Percentiles rank a stretch among this genome's conserved stretches.
These are phyloP conservation scores for Chrysanthemum lavandulifolium DNA, from an alignment of 129 eudicot species.

Conservation along the genomic window DNA sequence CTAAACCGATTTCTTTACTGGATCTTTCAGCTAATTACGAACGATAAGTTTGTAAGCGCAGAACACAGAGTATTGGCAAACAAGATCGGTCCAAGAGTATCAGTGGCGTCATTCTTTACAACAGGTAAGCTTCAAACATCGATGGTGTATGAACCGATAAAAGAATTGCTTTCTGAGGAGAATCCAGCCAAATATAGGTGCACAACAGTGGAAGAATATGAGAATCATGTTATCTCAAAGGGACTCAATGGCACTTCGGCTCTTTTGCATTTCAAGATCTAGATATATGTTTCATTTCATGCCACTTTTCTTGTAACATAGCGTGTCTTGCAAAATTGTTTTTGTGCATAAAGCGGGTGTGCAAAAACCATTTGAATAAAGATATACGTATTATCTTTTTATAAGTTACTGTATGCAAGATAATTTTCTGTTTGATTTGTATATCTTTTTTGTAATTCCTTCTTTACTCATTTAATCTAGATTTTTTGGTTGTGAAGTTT, in stretches of 20 bases:
- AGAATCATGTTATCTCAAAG: background rate
- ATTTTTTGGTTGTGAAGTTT: too few species aligned
- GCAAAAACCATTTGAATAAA: too few species aligned
- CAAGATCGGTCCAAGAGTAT: conserved; percentile 49
- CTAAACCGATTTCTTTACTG: background rate
- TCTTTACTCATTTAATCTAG: too few species aligned
- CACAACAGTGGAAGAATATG: conserved; percentile 33
- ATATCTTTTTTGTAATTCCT: too few species aligned
- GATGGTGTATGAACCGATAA: conserved; percentile 46
- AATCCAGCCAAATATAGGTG: conserved; percentile 47
- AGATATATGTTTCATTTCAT: too few species aligned
- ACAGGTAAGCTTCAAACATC: conserved; percentile 12
- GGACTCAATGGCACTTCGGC: conserved; percentile 42
- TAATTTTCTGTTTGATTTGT: too few species aligned
- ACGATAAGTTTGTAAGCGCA: conserved; percentile 55
- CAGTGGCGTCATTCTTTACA: conserved; percentile 48
- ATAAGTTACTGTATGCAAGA: too few species aligned
- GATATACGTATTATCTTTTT: too few species aligned
- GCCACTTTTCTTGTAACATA: too few species aligned
- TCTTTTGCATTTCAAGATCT: conserved; percentile 39
- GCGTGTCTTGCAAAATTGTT: too few species aligned
- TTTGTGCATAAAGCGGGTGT: too few species aligned
- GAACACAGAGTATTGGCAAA: conserved; percentile 56
- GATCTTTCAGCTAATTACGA: conserved; percentile 47
- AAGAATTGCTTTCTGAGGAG: conserved; percentile 47